Conservation (phyloP, 139 green algal species). For the Auxenochlorella pyrenoidosa region DNA sequence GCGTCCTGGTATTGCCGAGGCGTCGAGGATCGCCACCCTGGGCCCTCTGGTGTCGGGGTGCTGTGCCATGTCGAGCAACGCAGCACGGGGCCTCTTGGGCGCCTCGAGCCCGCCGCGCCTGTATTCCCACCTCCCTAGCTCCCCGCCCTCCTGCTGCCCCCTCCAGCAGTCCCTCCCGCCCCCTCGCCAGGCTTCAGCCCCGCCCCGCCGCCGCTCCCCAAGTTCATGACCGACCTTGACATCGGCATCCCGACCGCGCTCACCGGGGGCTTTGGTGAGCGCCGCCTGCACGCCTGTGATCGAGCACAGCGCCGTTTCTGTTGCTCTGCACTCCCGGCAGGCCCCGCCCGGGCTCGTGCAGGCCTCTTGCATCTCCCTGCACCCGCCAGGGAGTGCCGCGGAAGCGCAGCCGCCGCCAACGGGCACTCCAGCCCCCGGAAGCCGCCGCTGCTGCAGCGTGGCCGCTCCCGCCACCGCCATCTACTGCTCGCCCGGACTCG, state of each 20-base stretch:
- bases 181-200: too few relatives aligned
- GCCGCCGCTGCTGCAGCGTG: neutral
- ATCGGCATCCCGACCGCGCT: conserved; percentile 3
- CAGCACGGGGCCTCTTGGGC: too few relatives aligned
- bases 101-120: too few relatives aligned
- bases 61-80: too few relatives aligned
- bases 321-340: too few relatives aligned
- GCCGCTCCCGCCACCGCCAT: neutral
- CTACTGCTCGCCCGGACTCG: too few relatives aligned
- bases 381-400: neutral
- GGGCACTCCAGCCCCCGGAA: neutral
- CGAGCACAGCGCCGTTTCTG: neutral
- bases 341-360: neutral
- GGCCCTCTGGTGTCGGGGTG: too few relatives aligned
- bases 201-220: neutral
- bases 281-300: neutral
- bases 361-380: neutral
- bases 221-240: conserved; percentile 33
- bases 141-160: too few relatives aligned
- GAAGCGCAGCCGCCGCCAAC: neutral
- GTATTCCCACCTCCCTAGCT: too few relatives aligned
- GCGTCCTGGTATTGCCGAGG: too few relatives aligned
- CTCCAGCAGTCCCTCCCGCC: too few relatives aligned
- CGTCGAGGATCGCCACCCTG: too few relatives aligned
- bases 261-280: conserved; percentile 46